Base-by-base conservation (phyloP, 306 rosid species). In the Cajanus cajan region DNA sequence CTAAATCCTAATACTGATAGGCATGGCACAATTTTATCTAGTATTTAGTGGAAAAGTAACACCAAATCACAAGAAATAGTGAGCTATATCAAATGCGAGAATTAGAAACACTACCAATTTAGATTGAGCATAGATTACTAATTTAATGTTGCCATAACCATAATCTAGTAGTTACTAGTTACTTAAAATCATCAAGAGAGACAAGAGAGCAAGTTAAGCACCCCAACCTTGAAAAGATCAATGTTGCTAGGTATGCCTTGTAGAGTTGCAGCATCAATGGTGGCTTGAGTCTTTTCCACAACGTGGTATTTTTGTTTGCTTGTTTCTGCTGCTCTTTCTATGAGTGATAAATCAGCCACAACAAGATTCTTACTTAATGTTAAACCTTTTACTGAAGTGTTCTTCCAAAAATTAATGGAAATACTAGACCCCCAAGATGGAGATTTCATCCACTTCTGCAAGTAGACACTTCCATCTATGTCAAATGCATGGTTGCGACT, bases 221-320 rank as follows among this genome's bases (percentile, higher is more conserved):
- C 62, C 69, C 51, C 50, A 78, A 95, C 98, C 98, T 95, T 91
- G 86, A 95, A 87, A 83, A 95, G 98, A 89, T 95, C 99, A 51
- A 95, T 91, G 86, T 95, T 95, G 83, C 96, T 95, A 37, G 99
- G 96, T 91, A 95, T 93, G 85, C 99, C 98, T 83, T 87, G 43
- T 73, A 95, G 88, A 78, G 84, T 95, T 77, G 99, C 98, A 24
- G 99, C 97, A 86, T 91, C 93, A 87, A 95, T 92, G 54, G 98
- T 93, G 25, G 99, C 99, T 82, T 90, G 99, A 79, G 98, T 92
- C 82, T 89, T 95, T 85, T 92, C 94, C 34, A 86, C 94, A 73
- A 80, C 88, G 78, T 78, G 89, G 52, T 55, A 78, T 78, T 85
- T 89, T 76, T 80, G 82, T 75, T 73, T 90, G 90, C 97, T 82